These are phyloP conservation scores for Rhizopus delemar DNA, from an alignment of 371 early-diverging fungal species.

Conservation along the genomic window DNA sequence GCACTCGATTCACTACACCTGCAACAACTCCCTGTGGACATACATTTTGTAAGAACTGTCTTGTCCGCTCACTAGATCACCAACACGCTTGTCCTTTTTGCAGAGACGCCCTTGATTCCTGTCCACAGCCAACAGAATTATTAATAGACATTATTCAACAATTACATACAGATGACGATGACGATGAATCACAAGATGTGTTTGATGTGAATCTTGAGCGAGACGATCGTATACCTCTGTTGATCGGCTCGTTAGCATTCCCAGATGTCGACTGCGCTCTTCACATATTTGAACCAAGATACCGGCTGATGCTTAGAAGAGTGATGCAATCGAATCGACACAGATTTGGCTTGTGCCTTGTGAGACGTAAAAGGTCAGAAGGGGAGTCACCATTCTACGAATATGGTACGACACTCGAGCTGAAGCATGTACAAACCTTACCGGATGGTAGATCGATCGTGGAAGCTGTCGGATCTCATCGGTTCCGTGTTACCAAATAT, in stretches of 20 bases:
- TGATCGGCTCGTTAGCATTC: constrained; percentile 63
- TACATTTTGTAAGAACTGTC: constrained; percentile 65
- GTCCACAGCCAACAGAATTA: constrained; percentile 25
- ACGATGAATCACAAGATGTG: constrained; percentile 13
- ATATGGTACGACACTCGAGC: constrained; percentile 53
- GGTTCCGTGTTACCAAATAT: constrained; percentile 30
- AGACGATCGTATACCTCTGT: constrained; percentile 48
- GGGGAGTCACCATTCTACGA: constrained; percentile 29
- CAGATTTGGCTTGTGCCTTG: constrained; percentile 64
- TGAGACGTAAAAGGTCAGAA: constrained; percentile 13
- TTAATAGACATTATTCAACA: constrained; percentile 14
- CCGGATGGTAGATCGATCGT: constrained; percentile 51
- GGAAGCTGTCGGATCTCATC: constrained; percentile 37
- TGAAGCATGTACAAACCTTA: constrained; percentile 40
- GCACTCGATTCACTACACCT: constrained; percentile 54
- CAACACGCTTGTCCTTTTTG: constrained; percentile 36
- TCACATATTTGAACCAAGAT: constrained; percentile 67
- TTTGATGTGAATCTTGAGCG: constrained; percentile 1
- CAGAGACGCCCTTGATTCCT: constrained; percentile 23
- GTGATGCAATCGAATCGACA: constrained; percentile 52
- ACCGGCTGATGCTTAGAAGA: constrained; percentile 61
- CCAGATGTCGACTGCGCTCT: constrained; percentile 67
- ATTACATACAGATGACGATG: constrained; percentile 13
- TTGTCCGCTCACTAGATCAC: constrained; percentile 42
- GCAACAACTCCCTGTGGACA: constrained; percentile 73